These are phyloP conservation scores for Pichia pseudocactophila DNA, from an alignment of 805 yeast species.

Conservation along the genomic window DNA sequence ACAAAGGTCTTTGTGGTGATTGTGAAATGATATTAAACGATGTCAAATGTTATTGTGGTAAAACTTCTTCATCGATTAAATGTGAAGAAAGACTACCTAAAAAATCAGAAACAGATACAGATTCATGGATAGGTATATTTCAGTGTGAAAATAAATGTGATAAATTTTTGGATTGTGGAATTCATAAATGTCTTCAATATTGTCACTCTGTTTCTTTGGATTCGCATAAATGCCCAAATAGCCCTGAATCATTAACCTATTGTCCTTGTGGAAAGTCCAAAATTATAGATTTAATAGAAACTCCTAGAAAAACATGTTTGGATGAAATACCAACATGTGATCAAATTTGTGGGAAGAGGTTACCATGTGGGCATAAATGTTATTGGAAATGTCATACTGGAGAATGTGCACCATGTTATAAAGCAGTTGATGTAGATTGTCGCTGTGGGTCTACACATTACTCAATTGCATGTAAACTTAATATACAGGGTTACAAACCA, in stretches of 20 bases:
- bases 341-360: constrained; percentile 47
- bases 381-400: constrained; percentile 69
- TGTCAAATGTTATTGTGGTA: constrained; percentile 72
- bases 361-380: constrained; percentile 71
- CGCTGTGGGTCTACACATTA: constrained; percentile 51
- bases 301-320: constrained; percentile 48
- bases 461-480: constrained; percentile 54
- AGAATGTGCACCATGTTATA: constrained; percentile 57
- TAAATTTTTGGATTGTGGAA: constrained; percentile 51
- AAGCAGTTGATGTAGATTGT: constrained; percentile 45
- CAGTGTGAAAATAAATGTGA: constrained; percentile 39
- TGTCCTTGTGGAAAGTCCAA: constrained; percentile 76
- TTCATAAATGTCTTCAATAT: constrained; percentile 39
- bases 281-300: constrained; percentile 29
- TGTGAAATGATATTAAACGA: constrained; percentile 43
- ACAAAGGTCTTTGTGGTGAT: constrained; percentile 73
- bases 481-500: constrained; percentile 44
- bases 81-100: constrained; percentile 38
- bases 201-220: constrained; percentile 43
- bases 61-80: constrained; percentile 31
- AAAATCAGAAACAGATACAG: constrained; percentile 20
- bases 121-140: constrained; percentile 43
- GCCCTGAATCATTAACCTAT: constrained; percentile 49
- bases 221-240: constrained; percentile 44
- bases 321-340: constrained; percentile 78